A percentile compares a stretch with the other conserved stretches of the same genome.
Conservation (phyloP, 495 filamentous ascomycete genomes). For the Penicillium manginii region DNA sequence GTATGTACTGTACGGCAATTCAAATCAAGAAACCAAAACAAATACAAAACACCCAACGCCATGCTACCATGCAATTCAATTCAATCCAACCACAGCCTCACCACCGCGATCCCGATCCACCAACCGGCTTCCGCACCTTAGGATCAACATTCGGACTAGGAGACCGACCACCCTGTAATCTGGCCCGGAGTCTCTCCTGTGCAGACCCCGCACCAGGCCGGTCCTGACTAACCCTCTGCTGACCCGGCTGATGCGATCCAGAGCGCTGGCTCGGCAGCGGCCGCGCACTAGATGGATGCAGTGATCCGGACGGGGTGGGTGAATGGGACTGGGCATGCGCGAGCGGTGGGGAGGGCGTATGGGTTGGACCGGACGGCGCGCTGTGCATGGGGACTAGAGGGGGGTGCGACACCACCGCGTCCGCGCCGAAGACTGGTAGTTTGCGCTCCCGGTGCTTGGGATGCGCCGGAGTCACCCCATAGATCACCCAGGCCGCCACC, state of each 20-base stretch:
- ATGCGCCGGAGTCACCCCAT: conserved; percentile 70
- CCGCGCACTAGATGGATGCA: conserved; percentile 51
- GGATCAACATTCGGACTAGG: conserved; percentile 44
- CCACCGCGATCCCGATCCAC: conserved; percentile 25
- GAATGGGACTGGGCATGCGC: conserved; percentile 20
- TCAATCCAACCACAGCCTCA: conserved; percentile 4
- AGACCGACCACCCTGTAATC: conserved; percentile 60
- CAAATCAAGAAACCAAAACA: neutral
- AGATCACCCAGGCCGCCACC: conserved; percentile 71
- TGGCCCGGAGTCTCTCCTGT: conserved; percentile 69
- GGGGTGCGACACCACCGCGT: conserved; percentile 31
- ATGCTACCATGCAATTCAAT: conserved; percentile 27
- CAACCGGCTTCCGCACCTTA: conserved; percentile 42
- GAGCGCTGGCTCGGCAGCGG: conserved; percentile 71
- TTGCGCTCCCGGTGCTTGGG: conserved; percentile 49
- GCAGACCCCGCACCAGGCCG: conserved; percentile 55
- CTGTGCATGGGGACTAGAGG: conserved; percentile 27
- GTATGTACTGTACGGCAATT: conserved; percentile 3
- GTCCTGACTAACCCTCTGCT: conserved; percentile 38
- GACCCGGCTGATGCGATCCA: conserved; percentile 67
- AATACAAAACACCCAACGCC: conserved; percentile 26
- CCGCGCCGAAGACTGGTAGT: conserved; percentile 59
- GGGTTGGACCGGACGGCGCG: conserved; percentile 25
- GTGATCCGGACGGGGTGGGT: conserved; percentile 19
- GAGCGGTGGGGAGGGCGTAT: conserved; percentile 20